Evolutionary conservation across 2,329 filamentous ascomycete genomes (phyloP).

Genomic region (Metarhizium brunneum): DNA sequence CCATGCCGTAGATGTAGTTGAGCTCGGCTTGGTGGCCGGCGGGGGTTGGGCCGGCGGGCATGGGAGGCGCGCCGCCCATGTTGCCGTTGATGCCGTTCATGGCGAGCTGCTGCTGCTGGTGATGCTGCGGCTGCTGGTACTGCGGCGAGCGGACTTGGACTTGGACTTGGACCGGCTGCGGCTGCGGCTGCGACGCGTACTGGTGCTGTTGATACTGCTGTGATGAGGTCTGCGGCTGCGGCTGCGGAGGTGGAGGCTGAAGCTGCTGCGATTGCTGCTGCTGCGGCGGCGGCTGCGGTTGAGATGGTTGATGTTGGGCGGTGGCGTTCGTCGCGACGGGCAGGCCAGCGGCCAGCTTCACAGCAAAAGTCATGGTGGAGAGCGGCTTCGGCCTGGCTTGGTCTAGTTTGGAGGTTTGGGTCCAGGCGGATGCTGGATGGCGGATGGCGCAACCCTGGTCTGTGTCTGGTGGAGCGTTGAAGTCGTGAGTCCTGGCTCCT

Average conservation of each 20-base stretch:
- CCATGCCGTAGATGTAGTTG: constrained; percentile 59
- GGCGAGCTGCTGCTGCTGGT: constrained; percentile 11
- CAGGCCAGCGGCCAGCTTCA: neutral
- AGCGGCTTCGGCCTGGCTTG: constrained; percentile 2
- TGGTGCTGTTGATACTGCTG: constrained; percentile 13
- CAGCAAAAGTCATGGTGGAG: constrained; percentile 7
- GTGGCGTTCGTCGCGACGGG: neutral
- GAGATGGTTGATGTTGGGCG: constrained; percentile 6
- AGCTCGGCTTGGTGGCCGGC: constrained; percentile 60
- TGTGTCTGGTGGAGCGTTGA: too few species aligned
- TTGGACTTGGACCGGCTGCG: constrained; percentile 2
- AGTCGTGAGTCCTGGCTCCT: too few species aligned
- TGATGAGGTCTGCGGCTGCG: constrained; percentile 6
- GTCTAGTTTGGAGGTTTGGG: neutral
- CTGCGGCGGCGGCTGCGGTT: constrained; percentile 9
- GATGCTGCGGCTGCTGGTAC: constrained; percentile 9
- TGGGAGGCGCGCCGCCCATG: constrained; percentile 20
- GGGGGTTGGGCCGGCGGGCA: constrained; percentile 46
- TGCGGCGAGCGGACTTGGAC: neutral
- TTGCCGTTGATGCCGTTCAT: constrained; percentile 45
- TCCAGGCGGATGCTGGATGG: neutral
- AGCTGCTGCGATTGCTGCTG: constrained; percentile 9
- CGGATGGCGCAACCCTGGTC: too few species aligned
- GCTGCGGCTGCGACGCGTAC: constrained; percentile 4
- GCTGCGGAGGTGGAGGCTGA: constrained; percentile 10